Evolutionary conservation across 495 filamentous ascomycete species (phyloP).

Genomic region (Tuber magnatum): DNA sequence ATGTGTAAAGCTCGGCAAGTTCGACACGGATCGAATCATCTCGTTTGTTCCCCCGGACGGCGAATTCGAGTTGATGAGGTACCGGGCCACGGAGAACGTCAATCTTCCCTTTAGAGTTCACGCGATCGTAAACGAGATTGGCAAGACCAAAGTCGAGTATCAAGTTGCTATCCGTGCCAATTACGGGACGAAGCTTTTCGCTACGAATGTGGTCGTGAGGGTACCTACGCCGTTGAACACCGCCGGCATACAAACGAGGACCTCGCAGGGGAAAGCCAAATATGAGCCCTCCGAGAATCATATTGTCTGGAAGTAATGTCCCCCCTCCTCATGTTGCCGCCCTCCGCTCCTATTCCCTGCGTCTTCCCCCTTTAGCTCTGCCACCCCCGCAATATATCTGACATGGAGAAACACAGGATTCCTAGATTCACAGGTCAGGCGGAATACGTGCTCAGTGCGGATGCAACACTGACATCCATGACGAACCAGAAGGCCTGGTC

Average conservation of each 20-base stretch:
- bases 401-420: constrained; percentile 47
- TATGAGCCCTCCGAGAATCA: constrained; percentile 97
- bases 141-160: constrained; percentile 97
- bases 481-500: constrained; percentile 98
- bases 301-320: constrained; percentile 80
- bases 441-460: constrained; percentile 89
- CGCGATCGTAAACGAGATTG: constrained; percentile 94
- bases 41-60: constrained; percentile 96
- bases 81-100: constrained; percentile 98
- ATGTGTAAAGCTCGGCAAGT: constrained; percentile 95
- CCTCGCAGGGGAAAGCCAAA: constrained; percentile 91
- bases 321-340: neutral
- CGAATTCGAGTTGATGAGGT: constrained; percentile 98
- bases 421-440: constrained; percentile 89
- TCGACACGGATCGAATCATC: constrained; percentile 96
- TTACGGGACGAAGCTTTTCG: constrained; percentile 92
- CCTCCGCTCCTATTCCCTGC: neutral
- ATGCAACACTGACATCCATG: constrained; percentile 90
- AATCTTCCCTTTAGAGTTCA: constrained; percentile 99
- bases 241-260: constrained; percentile 85
- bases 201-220: constrained; percentile 91
- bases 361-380: neutral
- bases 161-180: constrained; percentile 96
- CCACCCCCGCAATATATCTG: constrained; percentile 1
- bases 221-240: constrained; percentile 97